Evolutionary conservation across 2,329 filamentous ascomycete genomes (phyloP).

Genomic region (Trichoderma aggressivum): DNA sequence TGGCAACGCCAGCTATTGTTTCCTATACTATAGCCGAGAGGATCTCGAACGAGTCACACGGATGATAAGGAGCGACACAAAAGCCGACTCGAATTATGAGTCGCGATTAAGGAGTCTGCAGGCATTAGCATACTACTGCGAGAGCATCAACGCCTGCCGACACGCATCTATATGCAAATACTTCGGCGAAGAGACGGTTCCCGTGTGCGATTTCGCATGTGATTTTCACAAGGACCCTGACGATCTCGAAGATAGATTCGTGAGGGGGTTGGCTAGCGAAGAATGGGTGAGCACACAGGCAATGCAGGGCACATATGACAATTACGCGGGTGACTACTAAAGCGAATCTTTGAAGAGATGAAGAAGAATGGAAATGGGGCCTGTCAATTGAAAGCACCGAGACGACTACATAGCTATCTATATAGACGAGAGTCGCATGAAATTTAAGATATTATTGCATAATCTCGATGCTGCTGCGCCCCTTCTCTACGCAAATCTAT

Average conservation of each 20-base stretch:
- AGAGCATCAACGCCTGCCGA: slow-evolving; percentile 68
- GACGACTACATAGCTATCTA: background rate
- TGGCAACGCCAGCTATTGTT: slow-evolving; percentile 79
- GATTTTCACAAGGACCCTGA: slow-evolving; percentile 71
- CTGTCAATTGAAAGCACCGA: background rate
- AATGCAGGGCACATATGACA: slow-evolving; percentile 55
- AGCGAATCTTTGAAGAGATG: background rate
- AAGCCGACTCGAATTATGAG: slow-evolving; percentile 47
- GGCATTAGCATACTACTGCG: slow-evolving; percentile 75
- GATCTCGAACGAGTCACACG: slow-evolving; percentile 72
- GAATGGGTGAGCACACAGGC: slow-evolving; percentile 63
- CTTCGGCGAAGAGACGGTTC: slow-evolving; percentile 63
- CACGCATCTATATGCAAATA: slow-evolving; percentile 73
- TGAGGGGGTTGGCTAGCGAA: slow-evolving; percentile 54
- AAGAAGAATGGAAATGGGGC: background rate
- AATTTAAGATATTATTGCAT: background rate
- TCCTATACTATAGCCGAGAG: slow-evolving; percentile 86
- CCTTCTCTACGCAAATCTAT: background rate
- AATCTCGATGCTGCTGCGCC: background rate
- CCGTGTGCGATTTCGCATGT: slow-evolving; percentile 69
- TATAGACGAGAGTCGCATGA: background rate
- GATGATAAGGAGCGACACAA: slow-evolving; percentile 47
- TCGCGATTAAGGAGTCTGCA: slow-evolving; percentile 61
- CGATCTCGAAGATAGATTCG: slow-evolving; percentile 56
- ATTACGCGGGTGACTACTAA: slow-evolving; percentile 43